Evolutionary conservation across 1,139 yeast genomes (phyloP).

Genomic region (Entelexis sorbosivorans): DNA sequence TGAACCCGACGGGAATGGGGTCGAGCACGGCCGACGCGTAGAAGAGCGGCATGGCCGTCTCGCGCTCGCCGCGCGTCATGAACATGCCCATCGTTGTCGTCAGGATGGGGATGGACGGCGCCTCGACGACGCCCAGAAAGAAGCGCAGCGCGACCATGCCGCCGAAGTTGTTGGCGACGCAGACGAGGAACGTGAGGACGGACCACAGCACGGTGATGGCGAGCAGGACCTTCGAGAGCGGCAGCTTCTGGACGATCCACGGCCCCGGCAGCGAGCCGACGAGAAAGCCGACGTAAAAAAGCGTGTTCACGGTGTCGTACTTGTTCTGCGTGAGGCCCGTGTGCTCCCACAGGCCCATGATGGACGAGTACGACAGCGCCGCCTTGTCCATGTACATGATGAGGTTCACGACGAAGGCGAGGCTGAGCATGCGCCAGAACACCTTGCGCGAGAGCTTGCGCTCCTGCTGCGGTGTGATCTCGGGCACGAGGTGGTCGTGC

Average conservation of each 20-base stretch:
- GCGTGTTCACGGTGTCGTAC: conserved; percentile 18
- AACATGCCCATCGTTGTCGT: conserved; percentile 36
- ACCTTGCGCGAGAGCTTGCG: conserved; percentile 32
- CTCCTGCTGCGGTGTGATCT: conserved; percentile 34
- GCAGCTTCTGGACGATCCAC: conserved; percentile 8
- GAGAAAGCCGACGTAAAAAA: conserved; percentile 18
- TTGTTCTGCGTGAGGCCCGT: conserved; percentile 28
- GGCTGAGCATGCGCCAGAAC: conserved; percentile 30
- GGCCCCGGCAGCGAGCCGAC: conserved; percentile 12
- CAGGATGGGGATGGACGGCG: conserved; percentile 33
- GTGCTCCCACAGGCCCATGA: conserved; percentile 37
- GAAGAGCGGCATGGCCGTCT: conserved; percentile 37
- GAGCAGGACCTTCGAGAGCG: conserved; percentile 22
- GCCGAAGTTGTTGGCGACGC: conserved; percentile 35
- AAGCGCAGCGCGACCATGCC: conserved; percentile 38
- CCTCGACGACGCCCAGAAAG: conserved; percentile 40
- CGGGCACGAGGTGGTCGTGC: conserved; percentile 29
- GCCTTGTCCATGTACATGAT: conserved; percentile 40
- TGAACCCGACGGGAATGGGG: conserved; percentile 39
- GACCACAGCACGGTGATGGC: conserved; percentile 35
- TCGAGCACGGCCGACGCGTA: conserved; percentile 39
- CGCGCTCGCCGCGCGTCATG: conserved; percentile 36
- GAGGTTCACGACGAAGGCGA: conserved; percentile 33
- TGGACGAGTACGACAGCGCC: conserved; percentile 36
- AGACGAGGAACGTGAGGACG: conserved; percentile 33